A percentile compares a stretch with the other conserved stretches of the same genome.
Evolutionary conservation across 1,139 yeast genomes (phyloP).

Genomic region (Yarrowia galli): DNA sequence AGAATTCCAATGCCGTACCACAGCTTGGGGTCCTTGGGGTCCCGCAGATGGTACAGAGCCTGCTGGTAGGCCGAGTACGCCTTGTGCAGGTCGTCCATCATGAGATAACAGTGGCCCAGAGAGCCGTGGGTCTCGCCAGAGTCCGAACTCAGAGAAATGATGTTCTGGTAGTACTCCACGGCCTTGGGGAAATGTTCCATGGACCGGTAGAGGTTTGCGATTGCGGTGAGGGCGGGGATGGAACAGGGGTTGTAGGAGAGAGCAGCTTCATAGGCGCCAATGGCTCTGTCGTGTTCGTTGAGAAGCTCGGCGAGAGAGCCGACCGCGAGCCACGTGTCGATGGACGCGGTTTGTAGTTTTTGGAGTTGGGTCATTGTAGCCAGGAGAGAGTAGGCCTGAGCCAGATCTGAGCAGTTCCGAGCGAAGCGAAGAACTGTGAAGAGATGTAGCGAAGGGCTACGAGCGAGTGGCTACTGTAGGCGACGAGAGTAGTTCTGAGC

Average conservation of each 20-base stretch:
- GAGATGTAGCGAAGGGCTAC: no score
- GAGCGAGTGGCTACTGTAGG: no score
- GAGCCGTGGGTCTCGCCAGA: conserved; percentile 98
- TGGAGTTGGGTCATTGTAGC: conserved; percentile 53
- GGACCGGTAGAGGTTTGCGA: conserved; percentile 88
- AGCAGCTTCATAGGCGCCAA: conserved; percentile 89
- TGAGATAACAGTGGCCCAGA: conserved; percentile 93
- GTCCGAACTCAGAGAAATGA: conserved; percentile 79
- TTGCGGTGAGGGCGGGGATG: conserved; percentile 80
- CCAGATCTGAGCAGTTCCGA: not conserved
- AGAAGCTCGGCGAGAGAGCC: conserved; percentile 87
- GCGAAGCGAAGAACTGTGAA: no score
- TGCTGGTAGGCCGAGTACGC: conserved; percentile 97
- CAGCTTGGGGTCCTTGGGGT: conserved; percentile 93
- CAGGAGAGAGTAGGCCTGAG: not conserved
- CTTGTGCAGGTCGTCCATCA: conserved; percentile 94
- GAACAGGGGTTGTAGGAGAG: conserved; percentile 85
- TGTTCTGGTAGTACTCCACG: conserved; percentile 89
- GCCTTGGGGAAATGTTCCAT: conserved; percentile 92
- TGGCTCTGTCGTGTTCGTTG: conserved; percentile 89
- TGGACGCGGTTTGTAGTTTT: conserved; percentile 61
- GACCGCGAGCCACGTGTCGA: conserved; percentile 92
- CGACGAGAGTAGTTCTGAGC: no score
- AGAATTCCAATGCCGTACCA: conserved; percentile 99
- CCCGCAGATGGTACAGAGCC: conserved; percentile 87